Evolutionary conservation across 2,329 filamentous ascomycete genomes (phyloP).

Genomic region (Ascochyta rabiei): DNA sequence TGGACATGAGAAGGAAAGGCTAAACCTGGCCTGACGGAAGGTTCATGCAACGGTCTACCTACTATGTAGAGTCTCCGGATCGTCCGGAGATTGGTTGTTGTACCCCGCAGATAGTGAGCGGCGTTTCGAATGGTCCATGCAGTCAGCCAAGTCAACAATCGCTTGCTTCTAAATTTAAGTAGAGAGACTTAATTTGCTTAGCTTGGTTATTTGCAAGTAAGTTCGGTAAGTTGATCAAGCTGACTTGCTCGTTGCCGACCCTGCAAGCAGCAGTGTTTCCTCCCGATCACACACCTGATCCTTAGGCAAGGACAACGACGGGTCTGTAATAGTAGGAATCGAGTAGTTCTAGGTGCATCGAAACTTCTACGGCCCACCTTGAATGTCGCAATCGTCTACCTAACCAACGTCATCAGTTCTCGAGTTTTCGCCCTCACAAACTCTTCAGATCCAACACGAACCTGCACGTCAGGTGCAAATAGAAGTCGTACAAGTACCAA

Average conservation of each 20-base stretch:
- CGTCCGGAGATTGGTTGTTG: background rate
- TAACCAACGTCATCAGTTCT: constrained; percentile 15
- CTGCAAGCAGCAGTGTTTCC: background rate
- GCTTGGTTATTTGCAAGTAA: too few relatives aligned
- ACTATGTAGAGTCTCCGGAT: background rate
- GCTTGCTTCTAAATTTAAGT: too few relatives aligned
- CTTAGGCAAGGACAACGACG: background rate
- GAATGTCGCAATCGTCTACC: constrained; percentile 18
- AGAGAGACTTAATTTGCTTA: too few relatives aligned
- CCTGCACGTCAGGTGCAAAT: constrained; percentile 6
- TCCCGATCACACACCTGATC: background rate
- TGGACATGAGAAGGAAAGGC: background rate
- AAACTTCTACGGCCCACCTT: background rate
- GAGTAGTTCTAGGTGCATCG: constrained; percentile 2
- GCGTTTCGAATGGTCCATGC: too few relatives aligned
- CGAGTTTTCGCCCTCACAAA: constrained; percentile 1
- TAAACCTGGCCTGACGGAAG: background rate
- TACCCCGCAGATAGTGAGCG: background rate
- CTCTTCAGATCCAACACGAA: constrained; percentile 1
- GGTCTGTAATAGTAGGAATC: background rate
- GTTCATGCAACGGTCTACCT: background rate
- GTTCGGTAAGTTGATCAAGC: too few relatives aligned
- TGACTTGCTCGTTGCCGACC: background rate
- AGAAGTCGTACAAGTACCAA: constrained; percentile 6
- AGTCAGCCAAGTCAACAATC: too few relatives aligned